phyloP scores from a whole-genome alignment of 768 basidiomycete species.

The Lentinula boryana region DNA sequence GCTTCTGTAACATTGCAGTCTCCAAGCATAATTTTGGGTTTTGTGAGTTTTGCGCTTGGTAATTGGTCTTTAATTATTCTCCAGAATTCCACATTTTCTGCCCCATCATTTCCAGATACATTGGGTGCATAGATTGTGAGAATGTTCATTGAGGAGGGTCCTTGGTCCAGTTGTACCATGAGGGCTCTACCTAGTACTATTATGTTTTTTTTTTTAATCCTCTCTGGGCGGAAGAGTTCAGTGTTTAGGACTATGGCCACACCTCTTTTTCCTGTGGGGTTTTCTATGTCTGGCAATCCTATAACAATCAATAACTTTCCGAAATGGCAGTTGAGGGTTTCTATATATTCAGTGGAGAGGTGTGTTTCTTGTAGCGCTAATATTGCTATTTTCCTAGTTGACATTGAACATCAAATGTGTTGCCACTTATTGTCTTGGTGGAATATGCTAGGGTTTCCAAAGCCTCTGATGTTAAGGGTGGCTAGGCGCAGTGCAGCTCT shows the following conservation, averaged over 20 bases:
- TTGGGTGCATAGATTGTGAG: slow-evolving; percentile 33
- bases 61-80: slow-evolving; percentile 7
- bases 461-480: slow-evolving; percentile 12
- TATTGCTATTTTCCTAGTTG: slow-evolving; percentile 18
- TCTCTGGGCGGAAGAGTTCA: slow-evolving; percentile 12
- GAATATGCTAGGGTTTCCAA: not conserved
- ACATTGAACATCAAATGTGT: slow-evolving; percentile 13
- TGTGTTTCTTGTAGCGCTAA: slow-evolving; percentile 26
- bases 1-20: slow-evolving; percentile 40
- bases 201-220: not conserved
- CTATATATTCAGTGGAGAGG: slow-evolving; percentile 12
- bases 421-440: slow-evolving; percentile 9
- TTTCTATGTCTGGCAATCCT: slow-evolving; percentile 9
- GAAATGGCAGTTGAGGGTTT: slow-evolving; percentile 5
- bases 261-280: slow-evolving; percentile 21
- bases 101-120: not conserved
- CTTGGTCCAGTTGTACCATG: slow-evolving; percentile 7
- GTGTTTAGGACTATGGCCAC: slow-evolving; percentile 30
- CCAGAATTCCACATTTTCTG: slow-evolving; percentile 26
- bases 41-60: slow-evolving; percentile 3
- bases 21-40: slow-evolving; percentile 28
- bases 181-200: slow-evolving; percentile 24
- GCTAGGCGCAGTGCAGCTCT: no score
- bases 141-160: slow-evolving; percentile 17
- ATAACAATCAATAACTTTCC: slow-evolving; percentile 13